Conservation (phyloP, 805 yeast species). For the Ogataea saltuana region DNA sequence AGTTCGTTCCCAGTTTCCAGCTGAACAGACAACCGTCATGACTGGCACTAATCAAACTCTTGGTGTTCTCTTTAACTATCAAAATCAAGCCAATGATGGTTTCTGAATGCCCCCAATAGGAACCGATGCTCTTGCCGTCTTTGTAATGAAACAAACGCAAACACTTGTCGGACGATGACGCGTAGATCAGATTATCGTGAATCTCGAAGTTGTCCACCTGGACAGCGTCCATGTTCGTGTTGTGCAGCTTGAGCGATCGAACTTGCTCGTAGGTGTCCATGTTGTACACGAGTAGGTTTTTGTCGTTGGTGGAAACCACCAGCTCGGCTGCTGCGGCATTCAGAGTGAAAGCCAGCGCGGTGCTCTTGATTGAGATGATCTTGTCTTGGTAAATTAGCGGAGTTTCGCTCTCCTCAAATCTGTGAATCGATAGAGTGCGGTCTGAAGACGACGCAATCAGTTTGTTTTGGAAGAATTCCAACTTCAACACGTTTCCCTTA, state of each 20-base stretch:
- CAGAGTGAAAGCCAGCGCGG: constrained; percentile 48
- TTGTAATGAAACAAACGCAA: constrained; percentile 48
- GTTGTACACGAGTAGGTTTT: constrained; percentile 42
- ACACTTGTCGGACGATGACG: constrained; percentile 58
- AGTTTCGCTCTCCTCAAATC: constrained; percentile 24
- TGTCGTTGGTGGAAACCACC: constrained; percentile 54
- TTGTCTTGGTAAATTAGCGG: constrained; percentile 41
- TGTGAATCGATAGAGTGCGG: constrained; percentile 58
- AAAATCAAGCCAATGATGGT: constrained; percentile 45
- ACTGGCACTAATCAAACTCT: constrained; percentile 43
- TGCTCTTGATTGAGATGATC: constrained; percentile 49
- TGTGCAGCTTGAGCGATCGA: constrained; percentile 43
- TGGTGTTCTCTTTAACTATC: constrained; percentile 21
- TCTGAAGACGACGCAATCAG: constrained; percentile 62
- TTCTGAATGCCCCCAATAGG: constrained; percentile 64
- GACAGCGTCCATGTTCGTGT: constrained; percentile 44
- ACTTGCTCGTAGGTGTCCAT: constrained; percentile 36
- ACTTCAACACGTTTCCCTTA: constrained; percentile 50
- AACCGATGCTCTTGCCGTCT: constrained; percentile 48
- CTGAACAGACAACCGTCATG: constrained; percentile 55
- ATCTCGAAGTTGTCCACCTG: constrained; percentile 46
- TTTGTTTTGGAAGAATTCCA: constrained; percentile 34
- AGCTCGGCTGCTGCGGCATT: constrained; percentile 38
- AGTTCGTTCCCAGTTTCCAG: constrained; percentile 38
- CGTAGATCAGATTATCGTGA: constrained; percentile 35